Evolutionary conservation across 495 filamentous ascomycete species (phyloP).

Genomic region (Lasiosphaeris hirsuta): DNA sequence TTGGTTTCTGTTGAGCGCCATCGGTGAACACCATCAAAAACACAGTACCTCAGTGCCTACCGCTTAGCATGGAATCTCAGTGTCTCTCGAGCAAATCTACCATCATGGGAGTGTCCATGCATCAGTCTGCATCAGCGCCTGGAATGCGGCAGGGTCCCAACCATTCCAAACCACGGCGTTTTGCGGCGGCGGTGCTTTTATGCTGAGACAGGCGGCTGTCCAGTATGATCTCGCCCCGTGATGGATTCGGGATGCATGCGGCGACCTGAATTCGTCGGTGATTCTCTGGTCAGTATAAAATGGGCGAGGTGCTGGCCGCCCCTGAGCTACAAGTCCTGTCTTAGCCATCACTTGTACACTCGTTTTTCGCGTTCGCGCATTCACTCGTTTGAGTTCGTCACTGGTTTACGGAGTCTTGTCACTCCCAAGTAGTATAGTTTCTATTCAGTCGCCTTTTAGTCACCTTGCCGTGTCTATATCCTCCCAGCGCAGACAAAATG

Average conservation of each 20-base stretch:
- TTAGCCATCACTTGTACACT: background rate
- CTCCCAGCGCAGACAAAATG: conserved; percentile 8
- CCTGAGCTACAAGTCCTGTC: no score
- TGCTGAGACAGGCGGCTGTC: background rate
- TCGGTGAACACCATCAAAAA: no score
- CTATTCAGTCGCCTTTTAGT: background rate
- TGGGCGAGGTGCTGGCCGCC: no score
- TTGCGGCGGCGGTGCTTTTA: background rate
- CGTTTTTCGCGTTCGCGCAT: conserved; percentile 7
- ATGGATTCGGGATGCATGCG: background rate
- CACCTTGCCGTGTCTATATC: background rate
- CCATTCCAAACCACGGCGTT: background rate
- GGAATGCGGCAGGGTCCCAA: conserved; percentile 7
- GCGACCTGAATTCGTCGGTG: background rate
- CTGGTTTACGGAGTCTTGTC: background rate
- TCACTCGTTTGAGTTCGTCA: conserved; percentile 4
- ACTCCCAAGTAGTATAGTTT: conserved; percentile 3
- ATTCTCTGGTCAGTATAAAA: background rate
- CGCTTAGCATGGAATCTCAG: background rate
- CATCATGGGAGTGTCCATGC: background rate
- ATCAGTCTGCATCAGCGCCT: background rate
- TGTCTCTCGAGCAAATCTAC: conserved; percentile 1
- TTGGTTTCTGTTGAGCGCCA: background rate
- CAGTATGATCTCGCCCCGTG: background rate
- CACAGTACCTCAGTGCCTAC: background rate